phyloP scores from a whole-genome alignment of 129 eudicot genomes.

The Mikania micrantha region DNA sequence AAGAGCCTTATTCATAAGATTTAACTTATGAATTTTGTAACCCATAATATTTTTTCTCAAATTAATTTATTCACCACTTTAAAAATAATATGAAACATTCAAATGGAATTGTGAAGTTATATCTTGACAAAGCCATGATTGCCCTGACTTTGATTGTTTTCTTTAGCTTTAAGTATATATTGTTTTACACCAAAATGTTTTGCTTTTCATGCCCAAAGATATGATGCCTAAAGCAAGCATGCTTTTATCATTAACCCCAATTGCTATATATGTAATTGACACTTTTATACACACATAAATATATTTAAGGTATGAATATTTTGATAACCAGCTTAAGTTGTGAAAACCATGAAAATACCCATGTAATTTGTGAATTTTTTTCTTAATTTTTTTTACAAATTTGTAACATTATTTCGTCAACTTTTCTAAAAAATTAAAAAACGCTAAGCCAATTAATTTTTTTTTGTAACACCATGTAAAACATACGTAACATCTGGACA shows the following conservation, averaged over 20 bases:
- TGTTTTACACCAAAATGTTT: constrained; percentile 56
- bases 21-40: background rate
- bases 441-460: too few species aligned
- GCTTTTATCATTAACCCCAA: constrained; percentile 35
- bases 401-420: too few species aligned
- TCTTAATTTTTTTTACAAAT: too few species aligned
- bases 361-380: too few species aligned
- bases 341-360: too few species aligned
- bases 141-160: background rate
- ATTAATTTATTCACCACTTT: background rate
- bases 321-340: too few species aligned
- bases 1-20: background rate
- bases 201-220: constrained; percentile 32
- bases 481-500: too few species aligned
- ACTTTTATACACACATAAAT: too few species aligned
- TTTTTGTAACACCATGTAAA: too few species aligned
- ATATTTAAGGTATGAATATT: too few species aligned
- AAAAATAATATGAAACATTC: background rate
- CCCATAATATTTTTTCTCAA: background rate
- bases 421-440: too few species aligned
- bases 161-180: background rate
- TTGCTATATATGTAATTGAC: background rate
- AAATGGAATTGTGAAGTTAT: background rate
- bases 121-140: constrained; percentile 1
- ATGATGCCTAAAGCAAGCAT: constrained; percentile 48